Evolutionary conservation across 352 stramenopile species (phyloP), one percentile per base, ranked within the genome.

Genomic region (Phytopythium ostracodes): DNA sequence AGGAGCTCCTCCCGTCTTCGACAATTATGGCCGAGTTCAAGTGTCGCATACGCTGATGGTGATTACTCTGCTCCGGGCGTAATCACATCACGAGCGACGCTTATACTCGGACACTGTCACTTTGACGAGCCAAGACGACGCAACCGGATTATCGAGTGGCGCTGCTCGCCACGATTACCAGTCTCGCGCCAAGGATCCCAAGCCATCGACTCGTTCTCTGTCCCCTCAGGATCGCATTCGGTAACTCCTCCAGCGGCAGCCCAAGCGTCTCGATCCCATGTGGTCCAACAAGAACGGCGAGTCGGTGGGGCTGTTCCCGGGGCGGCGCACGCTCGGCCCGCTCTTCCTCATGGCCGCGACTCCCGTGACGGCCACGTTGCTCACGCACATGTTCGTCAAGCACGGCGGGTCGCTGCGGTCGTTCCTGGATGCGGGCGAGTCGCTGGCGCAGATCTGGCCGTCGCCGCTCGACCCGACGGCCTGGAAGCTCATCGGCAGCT

Each of bases 401-500:
- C 81, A 94, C 36, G 74, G 73, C 31, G 76, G 77, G 22, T 83
- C 72, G 22, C 56, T 84, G 14, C 31, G 22, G 27, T 77, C 72
- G 11, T 75, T 87, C 49, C 56, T 81, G 12, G 42, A n/a, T 0
- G 62, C 77, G 8, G 56, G 56, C 47, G 75, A 87, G 54, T 87
- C 71, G 60, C 69, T 97, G 20, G 52, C 63, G 12, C 71, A 87
- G 24, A 89, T 97, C 50, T 96, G 84, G 79, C 90, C 88, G 36
- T 89, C 70, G 46, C 84, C 88, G 12, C 96, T 92, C 60, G 83
- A 97, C 60, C 73, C 79, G 17, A 74, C 76, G 10, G 88, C 88
- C 5, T 98, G 91, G 92, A 95, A 95, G 65, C 78, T 96, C 68
- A 97, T 98, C 66, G 72, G 77, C 10, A 62, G 46, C 50, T 96